A percentile compares a stretch with the other conserved stretches of the same genome.
Conservation (phyloP, 2,329 filamentous ascomycete species). For the Zasmidium angulare region DNA sequence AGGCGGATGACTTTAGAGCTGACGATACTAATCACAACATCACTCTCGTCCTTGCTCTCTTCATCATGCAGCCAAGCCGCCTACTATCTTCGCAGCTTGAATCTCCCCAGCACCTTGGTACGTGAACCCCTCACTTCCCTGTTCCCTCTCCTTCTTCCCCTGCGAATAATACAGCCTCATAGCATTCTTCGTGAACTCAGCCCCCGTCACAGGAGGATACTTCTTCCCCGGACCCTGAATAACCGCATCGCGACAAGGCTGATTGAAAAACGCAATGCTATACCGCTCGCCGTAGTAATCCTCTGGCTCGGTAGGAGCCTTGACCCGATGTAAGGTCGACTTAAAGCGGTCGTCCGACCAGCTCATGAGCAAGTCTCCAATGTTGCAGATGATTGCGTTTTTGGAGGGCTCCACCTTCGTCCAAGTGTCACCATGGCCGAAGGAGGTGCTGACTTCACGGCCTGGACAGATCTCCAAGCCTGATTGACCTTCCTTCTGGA, state of each 20-base stretch:
- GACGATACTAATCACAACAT: too few species aligned
- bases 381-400: constrained; percentile 63
- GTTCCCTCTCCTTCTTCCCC: too few species aligned
- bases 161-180: constrained; percentile 55
- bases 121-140: too few species aligned
- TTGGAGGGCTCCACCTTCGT: constrained; percentile 58
- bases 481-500: constrained; percentile 60
- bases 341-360: constrained; percentile 69
- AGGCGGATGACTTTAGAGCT: too few species aligned
- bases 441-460: constrained; percentile 60
- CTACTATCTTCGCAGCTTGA: too few species aligned
- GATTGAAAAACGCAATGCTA: constrained; percentile 67
- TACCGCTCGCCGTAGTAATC: constrained; percentile 61
- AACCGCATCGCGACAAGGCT: constrained; percentile 57
- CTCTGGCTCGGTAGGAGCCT: constrained; percentile 56
- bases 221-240: constrained; percentile 64
- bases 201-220: constrained; percentile 61
- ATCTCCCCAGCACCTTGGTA: too few species aligned
- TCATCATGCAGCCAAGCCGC: too few species aligned
- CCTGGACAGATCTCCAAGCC: constrained; percentile 67
- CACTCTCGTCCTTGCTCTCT: too few species aligned
- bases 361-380: constrained; percentile 66
- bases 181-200: constrained; percentile 58
- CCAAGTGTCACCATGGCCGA: constrained; percentile 61
- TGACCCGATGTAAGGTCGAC: constrained; percentile 64